phyloP scores from a whole-genome alignment of 1,284 basidiomycete genomes.

The Mycosarcoma mackinlayi region DNA sequence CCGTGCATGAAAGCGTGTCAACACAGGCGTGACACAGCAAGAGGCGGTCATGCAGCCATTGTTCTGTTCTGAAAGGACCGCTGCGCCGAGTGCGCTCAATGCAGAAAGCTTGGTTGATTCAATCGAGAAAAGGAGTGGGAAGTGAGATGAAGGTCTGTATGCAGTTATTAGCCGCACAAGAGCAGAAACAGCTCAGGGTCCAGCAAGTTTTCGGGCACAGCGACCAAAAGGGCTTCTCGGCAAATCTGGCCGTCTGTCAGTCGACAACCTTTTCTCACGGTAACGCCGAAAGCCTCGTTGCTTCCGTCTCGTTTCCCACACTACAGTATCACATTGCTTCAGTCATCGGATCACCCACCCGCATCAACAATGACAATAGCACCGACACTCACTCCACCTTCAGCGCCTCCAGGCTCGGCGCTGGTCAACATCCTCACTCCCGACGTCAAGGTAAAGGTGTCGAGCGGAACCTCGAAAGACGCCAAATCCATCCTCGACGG shows the following conservation, averaged over 20 bases:
- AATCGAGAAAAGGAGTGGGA: too few relatives aligned
- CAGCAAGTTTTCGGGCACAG: too few relatives aligned
- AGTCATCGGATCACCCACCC: background rate
- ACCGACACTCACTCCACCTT: conserved; percentile 18
- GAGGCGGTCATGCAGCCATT: conserved; percentile 12
- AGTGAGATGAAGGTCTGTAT: too few relatives aligned
- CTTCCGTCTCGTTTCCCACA: background rate
- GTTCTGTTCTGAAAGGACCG: too few relatives aligned
- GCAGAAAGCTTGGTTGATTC: too few relatives aligned
- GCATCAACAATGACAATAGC: conserved; percentile 19
- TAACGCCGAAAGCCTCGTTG: background rate
- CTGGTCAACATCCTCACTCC: conserved; percentile 33
- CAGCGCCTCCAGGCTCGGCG: background rate
- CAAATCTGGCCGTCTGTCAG: too few relatives aligned
- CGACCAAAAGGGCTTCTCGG: too few relatives aligned
- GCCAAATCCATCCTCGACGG: conserved; percentile 45
- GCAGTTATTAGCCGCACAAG: too few relatives aligned
- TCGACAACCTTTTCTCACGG: too few relatives aligned
- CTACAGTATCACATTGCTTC: too few relatives aligned
- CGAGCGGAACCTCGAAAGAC: conserved; percentile 43
- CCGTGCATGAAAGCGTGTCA: conserved; percentile 15
- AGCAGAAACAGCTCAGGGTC: too few relatives aligned
- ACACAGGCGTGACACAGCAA: background rate
- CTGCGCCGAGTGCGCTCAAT: too few relatives aligned
- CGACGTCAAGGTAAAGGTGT: conserved; percentile 43